phyloP scores from a whole-genome alignment of 2,329 filamentous ascomycete species.

The Penicillium sp. region DNA sequence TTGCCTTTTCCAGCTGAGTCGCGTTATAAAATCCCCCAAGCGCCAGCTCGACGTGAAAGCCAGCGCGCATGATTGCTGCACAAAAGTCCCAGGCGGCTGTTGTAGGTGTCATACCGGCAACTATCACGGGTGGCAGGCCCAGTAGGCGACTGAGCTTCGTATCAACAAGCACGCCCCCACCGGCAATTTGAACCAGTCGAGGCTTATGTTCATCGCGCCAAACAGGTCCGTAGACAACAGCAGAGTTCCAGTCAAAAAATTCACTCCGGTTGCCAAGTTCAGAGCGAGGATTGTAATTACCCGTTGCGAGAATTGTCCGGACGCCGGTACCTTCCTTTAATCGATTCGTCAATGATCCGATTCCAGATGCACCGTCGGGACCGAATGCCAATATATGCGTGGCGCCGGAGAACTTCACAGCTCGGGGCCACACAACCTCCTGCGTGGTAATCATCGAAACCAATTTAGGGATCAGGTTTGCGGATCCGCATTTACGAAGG shows the following conservation, averaged over 20 bases:
- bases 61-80: slow-evolving; percentile 47
- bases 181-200: slow-evolving; percentile 78
- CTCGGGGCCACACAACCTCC: slow-evolving; percentile 91
- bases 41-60: slow-evolving; percentile 43
- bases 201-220: slow-evolving; percentile 56
- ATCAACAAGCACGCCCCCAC: slow-evolving; percentile 56
- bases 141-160: slow-evolving; percentile 91
- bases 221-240: slow-evolving; percentile 33
- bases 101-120: slow-evolving; percentile 87
- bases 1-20: slow-evolving; percentile 71
- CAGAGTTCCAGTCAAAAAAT: slow-evolving; percentile 94
- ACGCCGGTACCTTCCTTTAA: slow-evolving; percentile 99
- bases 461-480: slow-evolving; percentile 53
- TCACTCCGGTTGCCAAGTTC: slow-evolving; percentile 97
- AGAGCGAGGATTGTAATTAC: slow-evolving; percentile 73
- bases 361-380: slow-evolving; percentile 89
- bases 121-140: slow-evolving; percentile 81
- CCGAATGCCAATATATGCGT: slow-evolving; percentile 97
- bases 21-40: slow-evolving; percentile 55
- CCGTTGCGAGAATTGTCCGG: slow-evolving; percentile 76
- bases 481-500: neutral
- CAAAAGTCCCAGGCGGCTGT: slow-evolving; percentile 71
- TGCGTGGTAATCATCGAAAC: slow-evolving; percentile 92
- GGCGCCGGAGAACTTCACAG: slow-evolving; percentile 70
- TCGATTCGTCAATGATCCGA: slow-evolving; percentile 91